Base-by-base conservation (phyloP, 2,329 filamentous ascomycete genomes). In the Alternaria tenuissima region DNA sequence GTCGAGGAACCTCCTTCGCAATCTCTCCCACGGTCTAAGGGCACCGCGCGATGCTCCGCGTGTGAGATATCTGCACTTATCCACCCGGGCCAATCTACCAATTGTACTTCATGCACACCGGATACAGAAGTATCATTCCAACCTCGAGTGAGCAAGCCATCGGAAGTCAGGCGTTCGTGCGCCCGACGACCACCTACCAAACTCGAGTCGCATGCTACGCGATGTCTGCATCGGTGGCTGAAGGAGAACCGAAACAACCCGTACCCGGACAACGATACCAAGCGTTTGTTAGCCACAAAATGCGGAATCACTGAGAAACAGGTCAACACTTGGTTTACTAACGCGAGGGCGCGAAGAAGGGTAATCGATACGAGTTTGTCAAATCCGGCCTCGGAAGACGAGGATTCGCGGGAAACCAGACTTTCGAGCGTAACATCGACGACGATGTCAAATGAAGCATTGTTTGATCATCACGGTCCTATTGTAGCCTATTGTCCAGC, bases 281-380 rank as follows among this genome's bases (percentile, higher is more conserved):
- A 78, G 57, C 63, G 64, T 26, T 57, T 62, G 32, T 59, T 78
- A 24, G 73, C 75, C 16, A 62, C 70, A 39, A 65, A 69, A 28
- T 77, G 73, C 55, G 69, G 68, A 3, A 76, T 77, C 38, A 75
- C 75, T 0, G 70, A 76, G 55, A 77, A 76, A 46, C 76, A 78
- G 52, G 70, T 77, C 1, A 73, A 62, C 5, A 77, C 75, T 22
- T 77, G 75, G 75, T 76, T 77, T 43, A 76, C 74, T 4, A 77
- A 78, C 47, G 74, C 74, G 4, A 61, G 76, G 46, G 74, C 74
- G 26, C 62, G 74, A 22, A 68, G 70, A 44, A 70, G 72, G 32
- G 53, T 77, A 28, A 8, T 62, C 38, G 34, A 67, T 66, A 36
- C 62, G 34, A 55, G 68, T 26, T 41, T 30, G 7, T 52, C 60